Percentiles rank a stretch among this genome's conserved stretches.
These are phyloP conservation scores for Tetrahymena thermophila DNA, from an alignment of 73 alveolate species.

Conservation along the genomic window DNA sequence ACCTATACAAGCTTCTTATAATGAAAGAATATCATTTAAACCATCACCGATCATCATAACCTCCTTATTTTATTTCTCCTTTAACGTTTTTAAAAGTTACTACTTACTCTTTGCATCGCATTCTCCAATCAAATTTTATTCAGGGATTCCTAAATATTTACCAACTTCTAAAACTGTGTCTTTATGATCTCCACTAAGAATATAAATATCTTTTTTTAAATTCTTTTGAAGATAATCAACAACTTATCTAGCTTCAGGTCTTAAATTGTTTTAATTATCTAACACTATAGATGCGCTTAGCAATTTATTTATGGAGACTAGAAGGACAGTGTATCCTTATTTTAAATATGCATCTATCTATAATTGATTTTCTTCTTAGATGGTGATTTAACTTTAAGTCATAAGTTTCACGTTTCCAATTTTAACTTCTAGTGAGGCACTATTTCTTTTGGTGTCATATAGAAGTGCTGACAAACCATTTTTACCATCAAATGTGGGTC, in stretches of 20 bases:
- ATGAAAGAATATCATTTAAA: constrained; percentile 29
- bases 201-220: constrained; percentile 8
- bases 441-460: neutral
- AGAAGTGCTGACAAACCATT: neutral
- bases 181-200: constrained; percentile 27
- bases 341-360: neutral
- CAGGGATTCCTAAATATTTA: constrained; percentile 15
- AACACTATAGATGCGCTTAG: constrained; percentile 1
- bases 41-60: constrained; percentile 51
- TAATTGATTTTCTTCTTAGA: neutral
- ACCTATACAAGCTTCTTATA: constrained; percentile 31
- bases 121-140: neutral
- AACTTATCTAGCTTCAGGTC: constrained; percentile 43
- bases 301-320: neutral
- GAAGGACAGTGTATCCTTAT: constrained; percentile 17
- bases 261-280: constrained; percentile 23
- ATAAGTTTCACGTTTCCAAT: constrained; percentile 13
- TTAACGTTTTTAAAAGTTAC: neutral
- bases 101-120: constrained; percentile 33
- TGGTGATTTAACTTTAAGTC: neutral
- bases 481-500: neutral
- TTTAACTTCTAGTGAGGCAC: neutral
- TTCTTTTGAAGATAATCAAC: constrained; percentile 4
- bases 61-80: constrained; percentile 1
- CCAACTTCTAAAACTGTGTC: constrained; percentile 30